Evolutionary conservation across 371 early-diverging fungal species (phyloP), one percentile per base, ranked within the genome.

Genomic region (Mucor racemosus): DNA sequence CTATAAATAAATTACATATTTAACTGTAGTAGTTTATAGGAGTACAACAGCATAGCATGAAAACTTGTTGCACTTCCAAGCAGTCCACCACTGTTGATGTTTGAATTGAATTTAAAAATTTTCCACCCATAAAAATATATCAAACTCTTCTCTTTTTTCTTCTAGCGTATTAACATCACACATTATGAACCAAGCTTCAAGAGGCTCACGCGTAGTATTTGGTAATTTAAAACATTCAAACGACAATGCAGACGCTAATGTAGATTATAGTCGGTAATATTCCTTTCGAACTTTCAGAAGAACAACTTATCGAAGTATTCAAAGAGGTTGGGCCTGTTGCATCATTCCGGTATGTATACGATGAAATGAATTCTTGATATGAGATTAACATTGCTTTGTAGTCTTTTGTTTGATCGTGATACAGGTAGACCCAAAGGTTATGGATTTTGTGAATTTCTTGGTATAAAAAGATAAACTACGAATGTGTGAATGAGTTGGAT

Each of bases 391-490:
- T 36, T 26, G 34, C n/a, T 40, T 58, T 35, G 15, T 67, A 90
- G 94, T 58, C 81, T 96, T 19, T 85, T 94, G 7, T 94, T 93
- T 71, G 95, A 96, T 77, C 85, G 91, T 42, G 95, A 95, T 3
- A 89, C 94, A n/a, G 92, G 92, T 57, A 91, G 91, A 77, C 92
- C 95, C 6, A 90, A 91, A 63, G 96, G 96, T n/a, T 94, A 90
- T 74, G 96, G 95, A 15, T 95, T 94, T 74, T 94, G 93, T 67
- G 92, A 92, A 66, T 94, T 88, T 68, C 87, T 88, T 68, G 95
- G 92, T 86, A 67, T 26, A 26, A 26, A 26, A 26, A 26, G 26
- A 26, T 26, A 26, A 26, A 26, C 3, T 26, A 26, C 26, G 26
- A 26, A 26, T 26, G 26, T 26, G 26, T 3, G 26, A 26, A 26